phyloP scores from a whole-genome alignment of 306 rosid species.

The Begonia fuchsioides region DNA sequence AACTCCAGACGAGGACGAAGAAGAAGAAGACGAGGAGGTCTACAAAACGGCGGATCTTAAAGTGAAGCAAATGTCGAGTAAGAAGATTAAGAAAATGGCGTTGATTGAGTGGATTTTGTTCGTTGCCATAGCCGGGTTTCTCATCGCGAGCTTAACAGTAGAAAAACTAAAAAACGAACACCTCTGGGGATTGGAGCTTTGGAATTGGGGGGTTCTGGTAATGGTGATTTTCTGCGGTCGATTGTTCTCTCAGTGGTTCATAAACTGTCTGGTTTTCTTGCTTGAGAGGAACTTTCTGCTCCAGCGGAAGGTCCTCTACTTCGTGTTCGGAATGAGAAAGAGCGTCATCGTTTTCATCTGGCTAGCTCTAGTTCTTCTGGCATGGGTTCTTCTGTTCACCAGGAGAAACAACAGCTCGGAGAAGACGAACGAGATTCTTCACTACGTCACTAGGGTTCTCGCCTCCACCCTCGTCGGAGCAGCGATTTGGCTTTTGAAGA shows the following conservation, averaged over 20 bases:
- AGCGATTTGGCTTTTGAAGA: conserved; percentile 60
- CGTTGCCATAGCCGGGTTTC: conserved; percentile 25
- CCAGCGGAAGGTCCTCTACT: conserved; percentile 60
- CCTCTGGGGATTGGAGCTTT: conserved; percentile 48
- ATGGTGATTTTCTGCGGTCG: conserved; percentile 59
- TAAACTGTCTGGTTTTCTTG: conserved; percentile 46
- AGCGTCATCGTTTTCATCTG: conserved; percentile 63
- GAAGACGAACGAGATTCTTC: conserved; percentile 20
- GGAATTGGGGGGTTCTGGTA: conserved; percentile 61
- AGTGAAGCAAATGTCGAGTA: conserved; percentile 25
- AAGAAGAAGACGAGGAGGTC: conserved; percentile 61
- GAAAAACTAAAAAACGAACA: conserved; percentile 10
- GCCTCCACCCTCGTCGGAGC: conserved; percentile 51
- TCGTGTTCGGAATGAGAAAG: conserved; percentile 48
- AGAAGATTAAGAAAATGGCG: conserved; percentile 18
- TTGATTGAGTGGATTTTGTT: conserved; percentile 35
- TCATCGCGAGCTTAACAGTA: conserved; percentile 26
- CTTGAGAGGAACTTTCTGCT: conserved; percentile 55
- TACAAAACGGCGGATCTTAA: conserved; percentile 44
- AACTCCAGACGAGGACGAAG: conserved; percentile 26
- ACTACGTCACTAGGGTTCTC: conserved; percentile 42
- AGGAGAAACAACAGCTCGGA: conserved; percentile 27
- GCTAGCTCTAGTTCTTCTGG: conserved; percentile 44
- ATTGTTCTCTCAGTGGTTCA: conserved; percentile 50
- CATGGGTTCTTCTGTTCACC: conserved; percentile 52